Evolutionary conservation across 2,329 filamentous ascomycete species (phyloP).

Genomic region (Alternaria angustiovoidea): DNA sequence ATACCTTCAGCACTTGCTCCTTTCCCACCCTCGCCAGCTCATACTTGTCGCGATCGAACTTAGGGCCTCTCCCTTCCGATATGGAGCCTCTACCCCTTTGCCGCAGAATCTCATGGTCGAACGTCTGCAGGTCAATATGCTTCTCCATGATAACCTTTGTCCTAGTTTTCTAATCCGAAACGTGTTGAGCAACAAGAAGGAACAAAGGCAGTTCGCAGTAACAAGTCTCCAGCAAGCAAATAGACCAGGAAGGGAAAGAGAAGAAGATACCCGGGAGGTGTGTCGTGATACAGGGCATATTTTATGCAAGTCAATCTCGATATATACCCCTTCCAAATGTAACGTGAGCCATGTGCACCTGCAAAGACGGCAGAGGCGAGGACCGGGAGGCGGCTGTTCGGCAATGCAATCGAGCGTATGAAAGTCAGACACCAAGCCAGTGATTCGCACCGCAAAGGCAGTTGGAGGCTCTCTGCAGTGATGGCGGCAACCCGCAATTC

Average conservation of each 20-base stretch:
- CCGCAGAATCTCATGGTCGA: constrained; percentile 37
- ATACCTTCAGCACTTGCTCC: constrained; percentile 47
- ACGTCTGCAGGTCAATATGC: constrained; percentile 35
- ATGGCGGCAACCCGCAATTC: constrained; percentile 38
- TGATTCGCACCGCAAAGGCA: constrained; percentile 30
- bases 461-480: constrained; percentile 41
- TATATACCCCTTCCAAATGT: constrained; percentile 41
- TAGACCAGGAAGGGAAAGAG: constrained; percentile 29
- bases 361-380: constrained; percentile 31
- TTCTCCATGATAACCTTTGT: constrained; percentile 39
- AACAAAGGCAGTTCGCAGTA: constrained; percentile 6
- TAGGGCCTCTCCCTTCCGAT: constrained; percentile 35
- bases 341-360: constrained; percentile 45
- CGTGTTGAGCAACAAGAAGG: background rate
- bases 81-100: constrained; percentile 31
- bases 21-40: constrained; percentile 48
- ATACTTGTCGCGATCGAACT: constrained; percentile 45
- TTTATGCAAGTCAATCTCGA: constrained; percentile 47
- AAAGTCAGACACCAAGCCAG: constrained; percentile 27
- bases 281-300: constrained; percentile 43
- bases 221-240: constrained; percentile 21
- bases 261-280: constrained; percentile 24
- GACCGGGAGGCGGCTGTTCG: constrained; percentile 28
- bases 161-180: background rate
- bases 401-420: constrained; percentile 28